Conservation (phyloP, 1,139 yeast species). For the Sugiyamaella castrensis region DNA sequence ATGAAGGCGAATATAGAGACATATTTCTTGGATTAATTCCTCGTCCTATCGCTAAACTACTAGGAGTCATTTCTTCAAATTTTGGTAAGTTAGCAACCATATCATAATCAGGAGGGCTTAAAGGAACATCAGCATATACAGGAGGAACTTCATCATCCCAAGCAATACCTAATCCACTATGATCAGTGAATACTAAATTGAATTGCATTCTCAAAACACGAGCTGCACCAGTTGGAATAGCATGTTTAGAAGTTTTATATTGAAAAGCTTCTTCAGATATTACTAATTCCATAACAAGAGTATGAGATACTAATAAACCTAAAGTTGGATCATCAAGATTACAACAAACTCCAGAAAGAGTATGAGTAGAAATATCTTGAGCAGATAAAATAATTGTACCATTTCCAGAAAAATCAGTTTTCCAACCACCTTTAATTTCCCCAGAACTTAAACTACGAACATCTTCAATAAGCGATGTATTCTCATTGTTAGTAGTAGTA, state of each 20-base stretch:
- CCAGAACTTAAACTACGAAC: slow-evolving; percentile 70
- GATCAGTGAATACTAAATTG: slow-evolving; percentile 71
- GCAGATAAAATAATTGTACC: slow-evolving; percentile 79
- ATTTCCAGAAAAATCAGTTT: slow-evolving; percentile 73
- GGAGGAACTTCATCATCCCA: slow-evolving; percentile 99
- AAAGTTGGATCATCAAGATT: slow-evolving; percentile 78
- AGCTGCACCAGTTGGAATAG: slow-evolving; percentile 80
- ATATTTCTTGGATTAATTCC: slow-evolving; percentile 19
- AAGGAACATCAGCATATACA: slow-evolving; percentile 78
- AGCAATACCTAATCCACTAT: slow-evolving; percentile 93
- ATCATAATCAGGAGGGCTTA: slow-evolving; percentile 81
- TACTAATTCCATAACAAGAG: slow-evolving; percentile 78
- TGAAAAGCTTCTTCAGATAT: slow-evolving; percentile 79
- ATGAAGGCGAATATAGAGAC: slow-evolving; percentile 15
- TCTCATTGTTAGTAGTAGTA: background rate
- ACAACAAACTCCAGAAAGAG: slow-evolving; percentile 64
- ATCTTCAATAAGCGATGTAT: slow-evolving; percentile 55
- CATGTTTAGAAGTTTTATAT: slow-evolving; percentile 28
- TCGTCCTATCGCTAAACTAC: slow-evolving; percentile 15
- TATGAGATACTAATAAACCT: slow-evolving; percentile 74
- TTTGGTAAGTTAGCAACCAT: slow-evolving; percentile 31
- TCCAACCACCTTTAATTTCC: slow-evolving; percentile 89
- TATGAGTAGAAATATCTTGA: slow-evolving; percentile 45
- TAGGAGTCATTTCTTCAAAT: slow-evolving; percentile 32
- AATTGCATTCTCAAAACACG: slow-evolving; percentile 94